Evolutionary conservation across 345 rosid genomes (phyloP).

Genomic region (Lepidium aucheri): DNA sequence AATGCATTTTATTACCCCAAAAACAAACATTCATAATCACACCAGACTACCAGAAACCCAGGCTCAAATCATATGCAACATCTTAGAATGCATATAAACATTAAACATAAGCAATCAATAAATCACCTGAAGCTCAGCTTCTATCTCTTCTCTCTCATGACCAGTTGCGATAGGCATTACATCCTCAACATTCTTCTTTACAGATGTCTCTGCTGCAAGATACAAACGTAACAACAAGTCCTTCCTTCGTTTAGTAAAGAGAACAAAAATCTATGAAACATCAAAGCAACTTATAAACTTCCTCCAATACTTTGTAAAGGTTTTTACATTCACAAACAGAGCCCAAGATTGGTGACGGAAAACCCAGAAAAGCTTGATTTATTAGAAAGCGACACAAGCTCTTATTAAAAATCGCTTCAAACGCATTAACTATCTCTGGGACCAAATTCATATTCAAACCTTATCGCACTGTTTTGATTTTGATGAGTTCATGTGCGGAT

Average conservation of each 20-base stretch:
- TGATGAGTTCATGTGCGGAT: background rate
- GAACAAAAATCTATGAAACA: background rate
- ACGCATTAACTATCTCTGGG: no score
- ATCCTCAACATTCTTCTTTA: conserved; percentile 54
- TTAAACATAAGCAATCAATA: conserved; percentile 9
- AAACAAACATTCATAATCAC: background rate
- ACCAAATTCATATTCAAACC: background rate
- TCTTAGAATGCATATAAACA: conserved; percentile 4
- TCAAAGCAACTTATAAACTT: background rate
- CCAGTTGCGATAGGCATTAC: conserved; percentile 72
- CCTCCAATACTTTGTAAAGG: background rate
- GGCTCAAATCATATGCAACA: no score
- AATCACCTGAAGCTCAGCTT: conserved; percentile 57
- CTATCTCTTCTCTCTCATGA: conserved; percentile 70
- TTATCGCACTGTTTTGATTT: background rate
- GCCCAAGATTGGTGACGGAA: background rate
- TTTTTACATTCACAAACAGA: background rate
- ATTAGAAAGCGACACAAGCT: background rate
- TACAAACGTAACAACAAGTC: background rate
- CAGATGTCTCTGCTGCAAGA: conserved; percentile 36
- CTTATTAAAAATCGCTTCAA: background rate
- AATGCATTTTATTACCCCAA: background rate
- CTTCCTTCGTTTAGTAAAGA: background rate
- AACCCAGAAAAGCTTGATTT: no score
- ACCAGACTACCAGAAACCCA: no score